Base-by-base conservation (phyloP, 768 basidiomycete species). In the Suillus paluster region DNA sequence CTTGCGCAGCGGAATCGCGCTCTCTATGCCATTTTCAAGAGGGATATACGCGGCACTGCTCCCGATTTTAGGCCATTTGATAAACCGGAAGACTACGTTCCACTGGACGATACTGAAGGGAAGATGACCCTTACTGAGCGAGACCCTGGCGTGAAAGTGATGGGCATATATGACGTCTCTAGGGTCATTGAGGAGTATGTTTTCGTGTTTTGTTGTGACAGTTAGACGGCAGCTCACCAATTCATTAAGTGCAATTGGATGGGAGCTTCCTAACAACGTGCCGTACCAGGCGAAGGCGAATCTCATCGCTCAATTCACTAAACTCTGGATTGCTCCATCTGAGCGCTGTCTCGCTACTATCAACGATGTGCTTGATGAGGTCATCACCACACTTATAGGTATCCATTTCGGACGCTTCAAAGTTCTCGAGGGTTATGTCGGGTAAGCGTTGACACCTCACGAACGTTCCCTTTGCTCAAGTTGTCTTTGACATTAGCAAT, bases 381-480 rank as follows among this genome's bases (percentile, higher is more conserved):
- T 75, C 12, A 62, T 80, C 6, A 60, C 71, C 14, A 21, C 59
- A 1, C 70, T 75, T 12, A 64, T 79, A 33, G 60, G 70, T 5
- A 58, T 62, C 2, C 75, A 78, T 56, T 86, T 85, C 61, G 76
- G 76, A 5, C 74, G 76, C 8, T 85, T 82, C 57, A 71, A 59
- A 17, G 42, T 66, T 5, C 75, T 84, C 0, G 69, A 76, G 46
- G 58, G 61, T 2, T 60, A 73, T 58, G 64, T 84, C 25, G 73
- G 66, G 83, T 83, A 60, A 14, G 75, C 71, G 7, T 36, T 42
- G 69, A 11, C 11, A 11, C 12, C 11, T 49, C 14, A 42, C 69
- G 0, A 8, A 59, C 0, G 48, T 55, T 27, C 3, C 38, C 15
- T 38, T 25, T 27, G 59, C 10, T 76, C 30, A 38, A 60, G 27